Conservation (phyloP, 2,329 filamentous ascomycete genomes). For the Paracoccidioides brasiliensis region DNA sequence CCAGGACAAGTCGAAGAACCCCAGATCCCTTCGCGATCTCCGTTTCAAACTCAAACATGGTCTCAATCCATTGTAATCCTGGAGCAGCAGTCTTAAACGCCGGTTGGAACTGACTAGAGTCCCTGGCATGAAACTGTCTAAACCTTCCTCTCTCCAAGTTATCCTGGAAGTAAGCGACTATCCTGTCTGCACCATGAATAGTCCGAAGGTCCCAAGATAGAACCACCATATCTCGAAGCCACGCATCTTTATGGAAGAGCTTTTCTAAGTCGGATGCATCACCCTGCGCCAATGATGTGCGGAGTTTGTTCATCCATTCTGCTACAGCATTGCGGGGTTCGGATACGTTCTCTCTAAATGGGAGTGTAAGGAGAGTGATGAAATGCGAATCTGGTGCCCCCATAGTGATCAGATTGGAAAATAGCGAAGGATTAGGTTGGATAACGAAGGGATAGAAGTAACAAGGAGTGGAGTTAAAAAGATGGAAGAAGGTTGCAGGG, state of each 20-base stretch:
- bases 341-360: not conserved
- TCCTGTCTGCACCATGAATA: conserved; percentile 19
- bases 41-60: conserved; percentile 31
- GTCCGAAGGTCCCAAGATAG: conserved; percentile 30
- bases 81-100: conserved; percentile 17
- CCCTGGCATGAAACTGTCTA: conserved; percentile 20
- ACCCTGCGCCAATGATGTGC: conserved; percentile 5
- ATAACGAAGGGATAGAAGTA: not conserved
- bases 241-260: conserved; percentile 27
- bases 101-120: conserved; percentile 22
- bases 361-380: not conserved
- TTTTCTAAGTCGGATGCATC: conserved; percentile 5
- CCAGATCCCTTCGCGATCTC: conserved; percentile 24
- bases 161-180: conserved; percentile 19
- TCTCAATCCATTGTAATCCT: conserved; percentile 23
- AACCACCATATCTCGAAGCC: conserved; percentile 30
- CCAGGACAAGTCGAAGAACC: conserved; percentile 24
- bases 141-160: conserved; percentile 18
- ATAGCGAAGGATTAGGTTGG: not conserved
- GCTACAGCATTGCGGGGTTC: not conserved
- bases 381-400: not conserved
- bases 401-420: not conserved
- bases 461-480: not conserved
- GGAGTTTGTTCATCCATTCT: conserved; percentile 2
- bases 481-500: not conserved